Evolutionary conservation across 345 rosid species (phyloP), one percentile per base, ranked within the genome.

Genomic region (Eucalyptus cloeziana): DNA sequence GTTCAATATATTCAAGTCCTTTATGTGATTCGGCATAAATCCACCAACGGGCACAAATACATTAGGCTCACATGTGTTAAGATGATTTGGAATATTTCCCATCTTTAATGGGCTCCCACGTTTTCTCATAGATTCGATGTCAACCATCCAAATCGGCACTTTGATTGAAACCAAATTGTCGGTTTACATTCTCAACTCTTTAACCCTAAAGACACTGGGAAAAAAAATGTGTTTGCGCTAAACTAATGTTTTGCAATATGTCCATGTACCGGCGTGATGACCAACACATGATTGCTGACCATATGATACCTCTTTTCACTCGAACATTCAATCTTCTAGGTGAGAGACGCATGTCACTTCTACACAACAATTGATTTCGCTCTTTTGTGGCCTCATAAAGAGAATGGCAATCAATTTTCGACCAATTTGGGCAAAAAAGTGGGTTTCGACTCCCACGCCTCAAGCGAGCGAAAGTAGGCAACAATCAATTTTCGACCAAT

Each of bases 1-100:
- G 81, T 71, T 1, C 14, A 9, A 5, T 2, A 71, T 71, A 71
- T 33, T 71, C 7, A 69, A 17, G 0, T 69, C 13, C 5, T 71
- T 5, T 33, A 71, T 33, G 13, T 17, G 81, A 71, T 71, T 71
- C 2, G 1, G 6, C 2, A 0, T 9, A 37, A 71, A 19, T 19
- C 24, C 44, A 71, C 14, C 12, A 33, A 19, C 2, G 0, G 0
- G 1, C 1, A 17, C 12, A 69, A 8, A 17, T 33, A 31, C 44
- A 19, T 33, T 33, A 33, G 13, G 14, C 13, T 71, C 13, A 1
- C 81, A 33, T 33, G 25, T 0, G 6, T 0, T 19, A 17, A 71
- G 12, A 17, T 9, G 25, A 33, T 33, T 19, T 1, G 1, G 0
- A 33, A 5, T 19, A 71, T 17, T 71, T 33, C 13, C 2, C 13